Conservation (phyloP, 2,329 filamentous ascomycete species). For the Calonectria montana region DNA sequence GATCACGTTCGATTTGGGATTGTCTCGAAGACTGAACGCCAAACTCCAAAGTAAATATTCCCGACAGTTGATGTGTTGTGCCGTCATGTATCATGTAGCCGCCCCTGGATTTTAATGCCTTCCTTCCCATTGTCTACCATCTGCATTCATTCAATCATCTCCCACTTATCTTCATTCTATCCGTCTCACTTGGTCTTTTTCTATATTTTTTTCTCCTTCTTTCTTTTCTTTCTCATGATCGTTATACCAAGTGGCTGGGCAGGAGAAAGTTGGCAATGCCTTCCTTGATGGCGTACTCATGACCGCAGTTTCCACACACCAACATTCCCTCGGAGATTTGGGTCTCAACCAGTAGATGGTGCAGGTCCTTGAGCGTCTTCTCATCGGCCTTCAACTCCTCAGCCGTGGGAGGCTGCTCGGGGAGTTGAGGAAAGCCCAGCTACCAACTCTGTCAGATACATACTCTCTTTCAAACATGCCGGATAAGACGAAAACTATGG, state of each 20-base stretch:
- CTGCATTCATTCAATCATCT: neutral
- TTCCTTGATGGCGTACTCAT: constrained; percentile 94
- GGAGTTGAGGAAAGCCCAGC: constrained; percentile 83
- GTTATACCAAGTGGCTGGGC: constrained; percentile 85
- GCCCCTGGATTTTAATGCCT: neutral
- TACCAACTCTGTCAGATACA: constrained; percentile 48
- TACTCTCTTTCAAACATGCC: neutral
- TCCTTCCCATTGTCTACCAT: neutral
- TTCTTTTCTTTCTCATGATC: neutral
- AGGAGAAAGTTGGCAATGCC: constrained; percentile 97
- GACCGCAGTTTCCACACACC: constrained; percentile 89
- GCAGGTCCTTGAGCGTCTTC: constrained; percentile 80
- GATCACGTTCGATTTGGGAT: constrained; percentile 13
- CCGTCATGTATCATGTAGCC: constrained; percentile 5
- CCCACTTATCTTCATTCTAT: neutral
- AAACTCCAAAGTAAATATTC: constrained; percentile 35
- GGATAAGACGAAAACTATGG: neutral
- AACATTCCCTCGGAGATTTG: constrained; percentile 89
- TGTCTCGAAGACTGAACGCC: constrained; percentile 38
- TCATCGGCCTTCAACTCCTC: constrained; percentile 74
- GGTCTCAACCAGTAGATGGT: constrained; percentile 87
- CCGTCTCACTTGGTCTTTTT: neutral
- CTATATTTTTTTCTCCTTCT: neutral
- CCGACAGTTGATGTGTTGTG: neutral
- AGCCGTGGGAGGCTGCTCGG: constrained; percentile 70